Evolutionary conservation across 495 filamentous ascomycete genomes (phyloP).

Genomic region (Lophiostoma macrostomum): DNA sequence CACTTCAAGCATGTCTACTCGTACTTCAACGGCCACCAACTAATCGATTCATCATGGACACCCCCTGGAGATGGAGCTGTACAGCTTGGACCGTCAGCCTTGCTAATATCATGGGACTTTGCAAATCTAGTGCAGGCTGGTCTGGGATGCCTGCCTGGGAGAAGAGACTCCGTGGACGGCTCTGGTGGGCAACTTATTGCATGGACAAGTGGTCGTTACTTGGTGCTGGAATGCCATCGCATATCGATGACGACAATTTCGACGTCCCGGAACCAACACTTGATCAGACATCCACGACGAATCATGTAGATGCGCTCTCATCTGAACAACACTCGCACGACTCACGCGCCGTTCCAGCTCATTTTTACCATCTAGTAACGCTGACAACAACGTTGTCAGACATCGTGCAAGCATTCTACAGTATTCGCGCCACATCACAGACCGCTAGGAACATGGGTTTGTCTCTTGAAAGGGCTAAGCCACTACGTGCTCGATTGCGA

Average conservation of each 20-base stretch:
- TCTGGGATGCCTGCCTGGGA: background rate
- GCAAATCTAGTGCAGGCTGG: background rate
- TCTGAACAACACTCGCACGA: too few species aligned
- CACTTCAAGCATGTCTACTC: conserved; percentile 21
- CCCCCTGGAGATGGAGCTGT: conserved; percentile 17
- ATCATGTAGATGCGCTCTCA: too few species aligned
- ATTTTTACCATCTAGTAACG: background rate
- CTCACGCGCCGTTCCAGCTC: background rate
- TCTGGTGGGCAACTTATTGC: background rate
- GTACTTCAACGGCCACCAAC: conserved; percentile 28
- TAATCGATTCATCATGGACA: conserved; percentile 30
- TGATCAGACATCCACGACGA: background rate
- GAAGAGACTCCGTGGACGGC: background rate
- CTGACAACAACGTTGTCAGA: background rate
- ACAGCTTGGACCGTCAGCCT: background rate
- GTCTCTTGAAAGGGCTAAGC: background rate
- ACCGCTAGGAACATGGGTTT: background rate
- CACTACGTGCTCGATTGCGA: background rate
- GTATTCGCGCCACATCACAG: background rate
- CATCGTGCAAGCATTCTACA: conserved; percentile 1
- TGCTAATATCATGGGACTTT: background rate
- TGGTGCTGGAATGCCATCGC: background rate
- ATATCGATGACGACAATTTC: conserved; percentile 1
- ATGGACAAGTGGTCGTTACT: background rate
- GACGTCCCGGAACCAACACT: background rate